Percentiles rank a stretch among this genome's conserved stretches.
Conservation (phyloP, 31 red algal genomes). For the Porphyra umbilicalis region DNA sequence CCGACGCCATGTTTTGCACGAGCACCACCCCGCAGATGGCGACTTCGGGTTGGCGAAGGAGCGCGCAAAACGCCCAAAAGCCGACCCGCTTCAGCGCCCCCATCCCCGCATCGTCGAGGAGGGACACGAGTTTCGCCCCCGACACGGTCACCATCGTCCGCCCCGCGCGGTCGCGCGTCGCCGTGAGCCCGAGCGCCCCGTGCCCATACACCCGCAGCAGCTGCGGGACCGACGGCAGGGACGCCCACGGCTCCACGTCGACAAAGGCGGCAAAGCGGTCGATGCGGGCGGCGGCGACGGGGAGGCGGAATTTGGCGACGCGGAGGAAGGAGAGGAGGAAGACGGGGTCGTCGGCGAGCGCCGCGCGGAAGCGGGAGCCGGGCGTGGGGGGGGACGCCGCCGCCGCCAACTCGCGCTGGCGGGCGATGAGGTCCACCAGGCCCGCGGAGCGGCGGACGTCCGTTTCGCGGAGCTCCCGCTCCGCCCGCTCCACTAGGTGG, state of each 20-base stretch:
- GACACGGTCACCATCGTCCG: background rate
- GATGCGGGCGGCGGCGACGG: background rate
- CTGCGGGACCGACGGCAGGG: background rate
- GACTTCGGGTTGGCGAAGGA: background rate
- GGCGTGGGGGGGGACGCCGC: background rate
- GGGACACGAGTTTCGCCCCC: background rate
- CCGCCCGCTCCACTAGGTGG: background rate
- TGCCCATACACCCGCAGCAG: background rate
- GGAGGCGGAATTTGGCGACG: background rate
- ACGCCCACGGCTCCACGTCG: background rate
- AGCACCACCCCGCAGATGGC: background rate
- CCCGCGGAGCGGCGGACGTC: background rate
- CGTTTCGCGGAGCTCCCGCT: background rate
- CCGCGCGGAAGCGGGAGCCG: background rate
- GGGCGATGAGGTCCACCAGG: background rate
- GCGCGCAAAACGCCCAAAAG: background rate
- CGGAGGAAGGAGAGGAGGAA: background rate
- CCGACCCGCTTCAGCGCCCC: background rate
- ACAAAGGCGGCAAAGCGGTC: background rate
- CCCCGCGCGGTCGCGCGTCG: background rate
- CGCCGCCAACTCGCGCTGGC: background rate
- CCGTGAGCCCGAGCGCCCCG: background rate
- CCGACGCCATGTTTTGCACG: background rate
- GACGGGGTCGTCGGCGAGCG: background rate
- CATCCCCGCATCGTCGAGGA: background rate